Percentiles rank a stretch among this genome's conserved stretches.
Evolutionary conservation across 192 early-diverging fungal species (phyloP).

Genomic region (Dissophora ornata): DNA sequence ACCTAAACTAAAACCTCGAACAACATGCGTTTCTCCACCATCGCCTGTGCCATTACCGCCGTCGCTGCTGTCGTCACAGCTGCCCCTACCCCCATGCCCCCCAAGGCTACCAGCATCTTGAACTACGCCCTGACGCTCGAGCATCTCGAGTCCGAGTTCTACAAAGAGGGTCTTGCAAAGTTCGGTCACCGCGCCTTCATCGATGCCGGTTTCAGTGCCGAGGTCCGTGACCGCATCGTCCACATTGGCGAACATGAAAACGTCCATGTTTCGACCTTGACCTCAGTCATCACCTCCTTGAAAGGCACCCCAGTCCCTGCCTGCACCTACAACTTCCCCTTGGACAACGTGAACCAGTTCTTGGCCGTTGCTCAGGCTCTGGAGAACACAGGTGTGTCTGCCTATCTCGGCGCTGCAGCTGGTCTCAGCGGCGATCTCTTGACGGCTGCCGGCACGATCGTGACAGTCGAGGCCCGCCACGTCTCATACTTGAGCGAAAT

Average conservation of each 20-base stretch:
- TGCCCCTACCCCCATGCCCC: not conserved
- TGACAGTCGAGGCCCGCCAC: conserved; percentile 29
- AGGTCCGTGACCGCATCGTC: conserved; percentile 16
- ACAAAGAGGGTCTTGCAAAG: conserved; percentile 29
- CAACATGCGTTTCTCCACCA: conserved; percentile 4
- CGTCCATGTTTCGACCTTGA: conserved; percentile 24
- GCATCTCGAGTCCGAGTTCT: conserved; percentile 37
- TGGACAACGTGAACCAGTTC: conserved; percentile 56
- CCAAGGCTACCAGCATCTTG: not conserved
- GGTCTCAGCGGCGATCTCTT: not conserved
- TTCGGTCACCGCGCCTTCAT: conserved; percentile 12
- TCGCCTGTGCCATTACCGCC: not conserved
- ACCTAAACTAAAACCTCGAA: too few species aligned
- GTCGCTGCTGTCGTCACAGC: conserved; percentile 2
- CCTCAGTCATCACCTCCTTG: conserved; percentile 10
- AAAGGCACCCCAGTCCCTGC: conserved; percentile 15
- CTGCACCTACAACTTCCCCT: conserved; percentile 30
- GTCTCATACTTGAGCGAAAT: conserved; percentile 26
- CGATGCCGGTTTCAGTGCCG: conserved; percentile 15
- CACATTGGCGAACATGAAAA: conserved; percentile 27
- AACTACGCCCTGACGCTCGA: conserved; percentile 41
- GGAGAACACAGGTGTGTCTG: conserved; percentile 61
- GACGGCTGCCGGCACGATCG: conserved; percentile 4
- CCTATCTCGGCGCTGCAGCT: conserved; percentile 59
- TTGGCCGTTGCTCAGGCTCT: conserved; percentile 61